Percentiles rank a stretch among this genome's conserved stretches.
phyloP scores from a whole-genome alignment of 177 flowering plant species.

The Vitis hybrid region DNA sequence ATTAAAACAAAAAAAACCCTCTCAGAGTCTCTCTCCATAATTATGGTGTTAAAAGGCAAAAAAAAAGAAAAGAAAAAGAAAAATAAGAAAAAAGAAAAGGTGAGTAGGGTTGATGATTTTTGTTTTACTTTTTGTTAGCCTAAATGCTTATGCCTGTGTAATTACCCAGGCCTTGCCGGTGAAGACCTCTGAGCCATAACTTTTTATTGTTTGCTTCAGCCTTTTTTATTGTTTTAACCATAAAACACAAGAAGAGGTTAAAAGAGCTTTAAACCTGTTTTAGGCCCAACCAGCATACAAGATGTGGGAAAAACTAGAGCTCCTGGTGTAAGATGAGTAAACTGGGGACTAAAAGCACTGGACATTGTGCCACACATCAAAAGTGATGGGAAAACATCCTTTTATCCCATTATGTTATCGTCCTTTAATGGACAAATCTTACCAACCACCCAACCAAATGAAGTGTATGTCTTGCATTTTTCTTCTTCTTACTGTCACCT shows the following conservation, averaged over 20 bases:
- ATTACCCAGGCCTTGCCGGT: constrained; percentile 14
- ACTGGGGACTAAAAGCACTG: constrained; percentile 5
- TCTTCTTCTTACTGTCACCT: background rate
- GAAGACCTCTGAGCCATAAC: background rate
- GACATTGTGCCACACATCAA: constrained; percentile 12
- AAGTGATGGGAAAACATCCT: constrained; percentile 14
- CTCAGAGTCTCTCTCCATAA: background rate
- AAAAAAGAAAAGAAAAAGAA: too few species aligned
- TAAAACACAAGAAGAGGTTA: background rate
- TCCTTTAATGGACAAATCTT: constrained; percentile 6
- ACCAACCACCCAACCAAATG: constrained; percentile 1
- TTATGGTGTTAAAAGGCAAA: constrained; percentile 19
- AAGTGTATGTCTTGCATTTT: background rate
- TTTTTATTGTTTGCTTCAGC: background rate
- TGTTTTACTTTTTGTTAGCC: constrained; percentile 13
- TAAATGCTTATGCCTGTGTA: constrained; percentile 18
- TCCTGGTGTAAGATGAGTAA: background rate
- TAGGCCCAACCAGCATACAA: constrained; percentile 20
- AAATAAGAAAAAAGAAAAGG: background rate
- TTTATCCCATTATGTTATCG: constrained; percentile 11
- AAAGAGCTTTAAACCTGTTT: background rate
- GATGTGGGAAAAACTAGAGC: constrained; percentile 3
- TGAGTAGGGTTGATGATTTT: constrained; percentile 17
- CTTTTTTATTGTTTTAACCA: constrained; percentile 7
- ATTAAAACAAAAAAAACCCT: background rate